Percentiles rank a stretch among this genome's conserved stretches.
Conservation (phyloP, 2,329 filamentous ascomycete species). For the Aureobasidium sp. region DNA sequence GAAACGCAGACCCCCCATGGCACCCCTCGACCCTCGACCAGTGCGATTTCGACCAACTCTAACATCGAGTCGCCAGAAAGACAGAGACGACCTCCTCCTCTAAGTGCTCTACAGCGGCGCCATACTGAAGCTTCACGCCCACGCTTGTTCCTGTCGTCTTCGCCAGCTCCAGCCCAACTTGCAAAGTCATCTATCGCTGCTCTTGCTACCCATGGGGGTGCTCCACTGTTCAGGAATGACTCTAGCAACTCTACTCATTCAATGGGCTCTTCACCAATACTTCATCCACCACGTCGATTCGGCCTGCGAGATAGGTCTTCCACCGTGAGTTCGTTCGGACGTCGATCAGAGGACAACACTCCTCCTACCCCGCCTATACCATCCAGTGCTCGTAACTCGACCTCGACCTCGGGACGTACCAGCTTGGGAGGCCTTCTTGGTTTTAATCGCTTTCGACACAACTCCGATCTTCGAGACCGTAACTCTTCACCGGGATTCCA, state of each 20-base stretch:
- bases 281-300: constrained; percentile 52
- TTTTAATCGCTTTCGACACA: constrained; percentile 69
- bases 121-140: constrained; percentile 14
- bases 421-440: constrained; percentile 88
- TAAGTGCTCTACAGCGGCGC: constrained; percentile 17
- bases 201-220: constrained; percentile 38
- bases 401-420: constrained; percentile 76
- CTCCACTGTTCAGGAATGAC: constrained; percentile 50
- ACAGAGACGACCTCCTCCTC: constrained; percentile 17
- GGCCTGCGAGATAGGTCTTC: constrained; percentile 72
- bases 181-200: constrained; percentile 39
- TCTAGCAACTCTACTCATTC: constrained; percentile 63
- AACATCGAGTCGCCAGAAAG: constrained; percentile 19
- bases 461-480: constrained; percentile 63
- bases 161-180: constrained; percentile 47
- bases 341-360: constrained; percentile 64
- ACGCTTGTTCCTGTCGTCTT: constrained; percentile 23
- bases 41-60: constrained; percentile 25
- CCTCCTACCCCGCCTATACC: constrained; percentile 57
- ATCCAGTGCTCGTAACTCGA: constrained; percentile 61
- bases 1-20: not conserved
- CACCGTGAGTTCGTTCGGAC: constrained; percentile 76
- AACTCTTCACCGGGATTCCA: constrained; percentile 66
- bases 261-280: constrained; percentile 46
- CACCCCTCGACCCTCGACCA: constrained; percentile 32